These are phyloP conservation scores for Aureobasidium namibiae DNA, from an alignment of 2,329 filamentous ascomycete genomes.

Conservation along the genomic window DNA sequence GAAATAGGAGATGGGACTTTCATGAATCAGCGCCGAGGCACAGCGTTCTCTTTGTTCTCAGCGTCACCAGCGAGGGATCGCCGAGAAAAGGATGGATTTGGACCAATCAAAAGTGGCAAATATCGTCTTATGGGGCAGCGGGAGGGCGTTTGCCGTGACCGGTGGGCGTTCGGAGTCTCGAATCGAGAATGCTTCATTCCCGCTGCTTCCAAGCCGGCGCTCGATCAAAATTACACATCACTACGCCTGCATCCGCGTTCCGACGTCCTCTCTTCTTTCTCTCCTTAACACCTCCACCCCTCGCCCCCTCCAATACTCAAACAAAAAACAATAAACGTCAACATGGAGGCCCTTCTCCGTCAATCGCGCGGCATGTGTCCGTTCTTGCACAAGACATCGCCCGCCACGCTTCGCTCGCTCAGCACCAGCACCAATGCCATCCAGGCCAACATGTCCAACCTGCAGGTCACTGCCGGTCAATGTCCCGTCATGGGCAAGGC, in stretches of 20 bases:
- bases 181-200: neutral
- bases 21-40: neutral
- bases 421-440: slow-evolving; percentile 62
- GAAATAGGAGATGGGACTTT: neutral
- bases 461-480: slow-evolving; percentile 86
- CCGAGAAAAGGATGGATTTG: neutral
- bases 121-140: neutral
- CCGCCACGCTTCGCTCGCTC: slow-evolving; percentile 81
- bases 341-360: slow-evolving; percentile 88
- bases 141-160: neutral
- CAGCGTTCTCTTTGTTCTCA: neutral
- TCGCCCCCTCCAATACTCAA: neutral
- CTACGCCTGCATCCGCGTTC: neutral
- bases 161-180: neutral
- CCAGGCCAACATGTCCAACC: slow-evolving; percentile 81
- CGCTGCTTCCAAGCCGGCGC: neutral
- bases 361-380: slow-evolving; percentile 97
- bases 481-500: slow-evolving; percentile 99
- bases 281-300: neutral
- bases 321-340: slow-evolving; percentile 11
- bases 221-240: slow-evolving; percentile 7
- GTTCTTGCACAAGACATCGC: slow-evolving; percentile 90
- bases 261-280: neutral
- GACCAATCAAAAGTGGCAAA: slow-evolving; percentile 6
- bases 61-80: slow-evolving; percentile 7